Conservation (phyloP, 148 eudicot genomes). For the Silene uniflora region DNA sequence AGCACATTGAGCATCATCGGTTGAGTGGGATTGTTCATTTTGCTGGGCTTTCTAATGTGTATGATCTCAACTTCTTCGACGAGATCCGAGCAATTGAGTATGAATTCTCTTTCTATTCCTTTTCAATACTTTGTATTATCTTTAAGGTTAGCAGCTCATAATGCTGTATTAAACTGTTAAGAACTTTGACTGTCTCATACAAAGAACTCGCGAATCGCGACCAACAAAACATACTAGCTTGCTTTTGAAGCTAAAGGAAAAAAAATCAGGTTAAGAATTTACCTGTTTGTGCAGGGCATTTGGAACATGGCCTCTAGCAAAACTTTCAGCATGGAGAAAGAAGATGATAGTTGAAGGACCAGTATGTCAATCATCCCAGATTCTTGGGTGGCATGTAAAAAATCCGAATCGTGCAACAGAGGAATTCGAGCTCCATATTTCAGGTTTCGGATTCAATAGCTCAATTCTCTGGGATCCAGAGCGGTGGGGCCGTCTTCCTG, state of each 20-base stretch:
- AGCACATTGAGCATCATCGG: slow-evolving; percentile 82
- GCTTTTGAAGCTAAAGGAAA: not conserved
- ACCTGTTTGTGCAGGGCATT: slow-evolving; percentile 53
- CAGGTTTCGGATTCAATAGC: slow-evolving; percentile 86
- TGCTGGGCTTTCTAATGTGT: slow-evolving; percentile 72
- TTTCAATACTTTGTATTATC: not conserved
- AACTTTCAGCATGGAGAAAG: slow-evolving; percentile 55
- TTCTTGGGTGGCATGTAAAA: slow-evolving; percentile 80
- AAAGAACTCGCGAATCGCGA: too few species aligned
- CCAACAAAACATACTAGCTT: too few species aligned
- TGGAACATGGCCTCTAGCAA: slow-evolving; percentile 88
- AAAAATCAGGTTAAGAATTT: too few species aligned
- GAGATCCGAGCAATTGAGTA: slow-evolving; percentile 84
- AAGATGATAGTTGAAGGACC: slow-evolving; percentile 75
- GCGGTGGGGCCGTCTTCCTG: slow-evolving; percentile 85
- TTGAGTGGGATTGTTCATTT: slow-evolving; percentile 92
- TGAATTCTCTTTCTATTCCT: slow-evolving; percentile 17
- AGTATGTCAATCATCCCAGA: slow-evolving; percentile 69
- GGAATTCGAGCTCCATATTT: slow-evolving; percentile 53
- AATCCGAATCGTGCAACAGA: slow-evolving; percentile 33
- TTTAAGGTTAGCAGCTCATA: too few species aligned
- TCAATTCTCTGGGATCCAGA: slow-evolving; percentile 99
- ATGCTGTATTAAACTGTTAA: too few species aligned
- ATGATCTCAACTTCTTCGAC: slow-evolving; percentile 82
- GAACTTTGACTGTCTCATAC: too few species aligned